Base-by-base conservation (phyloP, 768 basidiomycete genomes). In the Phlebiopsis flavidoalba region DNA sequence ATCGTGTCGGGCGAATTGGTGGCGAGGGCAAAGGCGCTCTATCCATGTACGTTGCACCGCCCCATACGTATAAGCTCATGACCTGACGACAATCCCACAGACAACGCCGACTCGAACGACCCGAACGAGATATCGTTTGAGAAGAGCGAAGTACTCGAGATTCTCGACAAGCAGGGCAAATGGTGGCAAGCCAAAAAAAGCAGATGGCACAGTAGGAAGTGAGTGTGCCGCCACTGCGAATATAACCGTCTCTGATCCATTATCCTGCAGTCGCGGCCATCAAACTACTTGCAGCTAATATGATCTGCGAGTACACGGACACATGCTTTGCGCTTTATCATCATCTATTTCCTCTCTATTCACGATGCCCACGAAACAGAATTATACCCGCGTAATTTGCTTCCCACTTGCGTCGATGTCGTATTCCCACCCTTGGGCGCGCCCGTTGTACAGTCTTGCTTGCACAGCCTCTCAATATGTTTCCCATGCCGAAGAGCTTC, bases 111-210 rank as follows among this genome's bases (percentile, higher is more conserved):
- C 2, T 78, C 90, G 31, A 95, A 98, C 60, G 97, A 99, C 72
- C 92, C 95, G 12, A 97, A 92, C 70, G 97, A 99, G 75, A 89
- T 99, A 45, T 91, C 92, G 52, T 98, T 99, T 74, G 69, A 76
- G 55, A 98, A 98, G 73, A 93, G 94, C 57, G 96, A 98, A 69
- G 79, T 93, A 45, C 83, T 98, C 63, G 94, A 97, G 63, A 89
- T 98, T 58, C 73, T 95, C 60, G 95, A 98, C 75, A 94, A 93
- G 74, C 85, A 91, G 67, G 91, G 91, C 53, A 92, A 93, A 70
- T 93, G 93, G 93, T 95, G 93, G 93, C 91, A 92, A 69, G 89
- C 91, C 37, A 86, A 76, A 69, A n/a, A 94, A 89, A 74, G 66
- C 79, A 17, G 93, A 95, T 70, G 93, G 91, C 56, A 71, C 77